Conservation (phyloP, 2,329 filamentous ascomycete species). For the Aschersonia sp. region DNA sequence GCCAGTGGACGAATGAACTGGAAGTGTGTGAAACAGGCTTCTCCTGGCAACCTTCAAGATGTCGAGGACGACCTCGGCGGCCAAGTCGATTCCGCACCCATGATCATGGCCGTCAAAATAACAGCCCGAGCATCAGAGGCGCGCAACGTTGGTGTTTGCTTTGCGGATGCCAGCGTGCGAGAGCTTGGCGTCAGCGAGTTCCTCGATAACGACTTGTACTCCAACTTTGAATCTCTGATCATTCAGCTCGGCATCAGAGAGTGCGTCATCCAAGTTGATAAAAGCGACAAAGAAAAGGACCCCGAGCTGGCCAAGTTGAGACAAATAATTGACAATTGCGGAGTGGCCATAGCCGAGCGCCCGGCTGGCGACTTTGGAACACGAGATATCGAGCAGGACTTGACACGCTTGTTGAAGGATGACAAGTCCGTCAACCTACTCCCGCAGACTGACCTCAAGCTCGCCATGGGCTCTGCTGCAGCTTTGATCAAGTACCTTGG, state of each 20-base stretch:
- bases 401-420: constrained; percentile 75
- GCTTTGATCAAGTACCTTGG: constrained; percentile 90
- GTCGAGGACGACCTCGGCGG: constrained; percentile 89
- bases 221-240: constrained; percentile 90
- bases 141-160: constrained; percentile 83
- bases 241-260: constrained; percentile 95
- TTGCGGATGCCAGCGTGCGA: constrained; percentile 90
- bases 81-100: constrained; percentile 77
- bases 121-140: constrained; percentile 77
- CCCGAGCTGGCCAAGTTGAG: constrained; percentile 76
- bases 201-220: constrained; percentile 96
- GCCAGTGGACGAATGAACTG: constrained; percentile 69
- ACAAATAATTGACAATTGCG: constrained; percentile 83
- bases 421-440: constrained; percentile 64
- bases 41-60: constrained; percentile 90
- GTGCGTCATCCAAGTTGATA: constrained; percentile 72
- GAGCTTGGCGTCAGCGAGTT: constrained; percentile 97
- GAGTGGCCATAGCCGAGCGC: constrained; percentile 76
- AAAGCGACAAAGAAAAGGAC: constrained; percentile 71
- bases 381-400: constrained; percentile 90
- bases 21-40: constrained; percentile 85
- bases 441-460: constrained; percentile 81
- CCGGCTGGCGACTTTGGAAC: constrained; percentile 64
- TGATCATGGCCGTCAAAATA: constrained; percentile 90
- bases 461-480: constrained; percentile 90